Base-by-base conservation (phyloP, 2,329 filamentous ascomycete species). In the Capronia americana region DNA sequence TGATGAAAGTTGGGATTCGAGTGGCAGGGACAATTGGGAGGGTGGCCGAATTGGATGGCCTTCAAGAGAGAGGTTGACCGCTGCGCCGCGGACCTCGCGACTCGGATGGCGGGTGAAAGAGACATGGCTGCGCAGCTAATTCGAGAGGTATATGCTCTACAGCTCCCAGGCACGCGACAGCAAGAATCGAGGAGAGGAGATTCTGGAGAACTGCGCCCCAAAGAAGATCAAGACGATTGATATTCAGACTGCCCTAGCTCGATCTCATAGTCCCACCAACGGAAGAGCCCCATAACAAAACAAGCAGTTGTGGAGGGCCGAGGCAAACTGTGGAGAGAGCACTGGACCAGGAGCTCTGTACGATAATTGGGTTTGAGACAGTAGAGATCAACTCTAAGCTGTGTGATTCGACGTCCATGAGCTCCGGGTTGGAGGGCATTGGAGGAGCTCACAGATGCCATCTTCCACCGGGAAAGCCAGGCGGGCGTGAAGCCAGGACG, bases 31-130 rank as follows among this genome's bases (percentile, higher is more conserved):
- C 93, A 97, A 61, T 86, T 88, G 5, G 92, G 92, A 65, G 92
- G 93, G 77, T 95, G 94, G 1, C 90, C 90, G 77, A 90, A 96
- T 78, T 96, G 94, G 63, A 99, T 88, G n/a, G 94, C 93, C 62
- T 92, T 89, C 57, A 98, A 88, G 61, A 92, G 84, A 71, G 86
- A 81, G 64, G 89, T 72, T 20, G 82, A 82, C 66, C 80, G 75
- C 64, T 77, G 80, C 64, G 81, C 80, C 57, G 81, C 81, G 8
- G 80, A 79, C 41, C 80, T 79, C 54, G 80, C 79, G 65, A 82
- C 75, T 51, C 81, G 77, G 63, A 83, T 75, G 54, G 79, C 75
- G 55, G 79, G 77, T 59, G 66, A 78, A 71, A 78, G 80, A 79
- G 65, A 67, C 73, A 71, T 68, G 53, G 51, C 50, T 60, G 55